These are phyloP conservation scores for Heliocybe sulcata DNA, from an alignment of 1,284 basidiomycete genomes.

Conservation along the genomic window DNA sequence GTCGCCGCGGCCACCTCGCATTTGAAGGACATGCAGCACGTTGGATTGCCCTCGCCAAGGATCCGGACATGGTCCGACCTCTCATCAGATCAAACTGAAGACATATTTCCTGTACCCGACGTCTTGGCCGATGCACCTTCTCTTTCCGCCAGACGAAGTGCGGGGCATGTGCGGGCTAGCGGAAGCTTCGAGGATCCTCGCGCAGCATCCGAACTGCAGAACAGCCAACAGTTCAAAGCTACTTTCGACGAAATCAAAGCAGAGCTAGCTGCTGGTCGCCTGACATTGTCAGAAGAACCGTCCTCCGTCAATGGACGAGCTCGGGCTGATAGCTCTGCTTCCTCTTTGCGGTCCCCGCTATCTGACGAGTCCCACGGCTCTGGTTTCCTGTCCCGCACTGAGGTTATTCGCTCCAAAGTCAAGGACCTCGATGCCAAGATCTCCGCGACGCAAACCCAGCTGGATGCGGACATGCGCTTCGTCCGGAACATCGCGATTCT, in stretches of 20 bases:
- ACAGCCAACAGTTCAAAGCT: constrained; percentile 54
- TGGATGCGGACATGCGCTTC: constrained; percentile 68
- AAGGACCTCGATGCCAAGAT: constrained; percentile 57
- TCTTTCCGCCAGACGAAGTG: not conserved
- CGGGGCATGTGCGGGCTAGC: not conserved
- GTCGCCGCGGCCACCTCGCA: constrained; percentile 81
- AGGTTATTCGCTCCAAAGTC: constrained; percentile 57
- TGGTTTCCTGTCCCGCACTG: constrained; percentile 43
- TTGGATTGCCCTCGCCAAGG: constrained; percentile 22
- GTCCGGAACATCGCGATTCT: constrained; percentile 81
- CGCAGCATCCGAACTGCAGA: constrained; percentile 21
- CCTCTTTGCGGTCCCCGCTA: constrained; percentile 14
- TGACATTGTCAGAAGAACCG: constrained; percentile 18
- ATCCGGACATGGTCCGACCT: constrained; percentile 37
- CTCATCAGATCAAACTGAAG: constrained; percentile 14
- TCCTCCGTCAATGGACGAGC: constrained; percentile 16
- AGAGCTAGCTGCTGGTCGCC: constrained; percentile 54
- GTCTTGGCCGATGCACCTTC: constrained; percentile 6
- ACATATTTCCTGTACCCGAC: constrained; percentile 5
- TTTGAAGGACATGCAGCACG: constrained; percentile 51
- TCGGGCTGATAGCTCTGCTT: constrained; percentile 21
- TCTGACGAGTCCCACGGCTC: constrained; percentile 12
- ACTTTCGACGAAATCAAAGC: constrained; percentile 85
- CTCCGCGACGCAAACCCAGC: constrained; percentile 44
- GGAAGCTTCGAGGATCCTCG: not conserved